phyloP scores from a whole-genome alignment of 768 basidiomycete species.

The Suillus alpinus region DNA sequence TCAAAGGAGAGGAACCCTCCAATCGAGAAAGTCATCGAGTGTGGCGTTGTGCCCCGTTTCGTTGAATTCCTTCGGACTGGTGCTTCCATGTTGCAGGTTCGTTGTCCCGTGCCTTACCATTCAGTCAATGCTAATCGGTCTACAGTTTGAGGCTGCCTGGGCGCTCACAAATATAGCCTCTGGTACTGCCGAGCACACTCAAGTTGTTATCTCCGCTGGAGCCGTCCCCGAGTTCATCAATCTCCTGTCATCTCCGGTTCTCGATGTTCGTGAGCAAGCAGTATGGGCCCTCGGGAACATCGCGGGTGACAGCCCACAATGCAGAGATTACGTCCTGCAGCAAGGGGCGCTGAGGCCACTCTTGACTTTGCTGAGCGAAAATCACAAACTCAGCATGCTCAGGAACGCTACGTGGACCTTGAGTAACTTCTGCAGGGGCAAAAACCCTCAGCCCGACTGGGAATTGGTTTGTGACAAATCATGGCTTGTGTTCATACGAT shows the following conservation, averaged over 20 bases:
- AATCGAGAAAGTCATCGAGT: constrained; percentile 97
- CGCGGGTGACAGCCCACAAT: constrained; percentile 96
- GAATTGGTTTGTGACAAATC: constrained; percentile 64
- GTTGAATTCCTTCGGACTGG: constrained; percentile 87
- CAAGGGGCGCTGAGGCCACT: constrained; percentile 93
- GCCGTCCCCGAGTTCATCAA: constrained; percentile 98
- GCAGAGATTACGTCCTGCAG: constrained; percentile 94
- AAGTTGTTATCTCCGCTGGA: constrained; percentile 92
- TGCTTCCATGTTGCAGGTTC: constrained; percentile 81
- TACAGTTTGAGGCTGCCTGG: constrained; percentile 95
- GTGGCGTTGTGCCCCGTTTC: constrained; percentile 95
- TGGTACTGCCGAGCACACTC: constrained; percentile 96
- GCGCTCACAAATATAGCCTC: constrained; percentile 97
- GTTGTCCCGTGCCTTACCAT: constrained; percentile 18
- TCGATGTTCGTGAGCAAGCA: constrained; percentile 98
- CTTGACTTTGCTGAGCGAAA: constrained; percentile 84
- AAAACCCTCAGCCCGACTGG: constrained; percentile 98
- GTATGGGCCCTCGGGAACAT: constrained; percentile 99
- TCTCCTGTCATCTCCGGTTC: constrained; percentile 87
- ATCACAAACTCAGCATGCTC: constrained; percentile 99
- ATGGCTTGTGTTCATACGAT: constrained; percentile 14
- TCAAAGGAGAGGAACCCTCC: constrained; percentile 99
- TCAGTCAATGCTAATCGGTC: constrained; percentile 7
- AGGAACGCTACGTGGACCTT: constrained; percentile 98
- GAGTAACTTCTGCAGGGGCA: constrained; percentile 98